phyloP scores from a whole-genome alignment of 2,329 filamentous ascomycete species.

The Pestalotiopsis sp. region DNA sequence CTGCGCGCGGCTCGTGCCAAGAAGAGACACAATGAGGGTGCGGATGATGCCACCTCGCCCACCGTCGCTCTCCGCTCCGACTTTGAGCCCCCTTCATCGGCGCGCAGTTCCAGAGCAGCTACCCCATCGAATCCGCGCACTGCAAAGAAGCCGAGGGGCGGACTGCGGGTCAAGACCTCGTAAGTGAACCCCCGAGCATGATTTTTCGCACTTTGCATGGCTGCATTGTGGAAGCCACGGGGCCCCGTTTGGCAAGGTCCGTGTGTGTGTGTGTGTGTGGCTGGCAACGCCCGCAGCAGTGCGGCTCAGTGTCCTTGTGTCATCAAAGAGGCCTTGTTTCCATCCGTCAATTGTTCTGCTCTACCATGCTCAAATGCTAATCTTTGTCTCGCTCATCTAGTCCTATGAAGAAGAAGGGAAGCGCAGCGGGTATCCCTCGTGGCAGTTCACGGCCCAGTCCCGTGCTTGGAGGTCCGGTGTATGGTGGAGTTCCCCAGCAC shows the following conservation, averaged over 20 bases:
- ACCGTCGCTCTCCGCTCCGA: conserved; percentile 51
- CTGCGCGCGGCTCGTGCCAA: conserved; percentile 32
- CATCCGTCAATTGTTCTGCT: conserved; percentile 19
- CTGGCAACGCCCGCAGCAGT: not conserved
- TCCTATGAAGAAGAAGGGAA: conserved; percentile 75
- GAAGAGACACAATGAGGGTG: conserved; percentile 58
- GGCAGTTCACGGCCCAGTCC: conserved; percentile 64
- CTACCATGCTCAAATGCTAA: conserved; percentile 7
- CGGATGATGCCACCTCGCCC: conserved; percentile 56
- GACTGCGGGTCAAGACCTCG: conserved; percentile 70
- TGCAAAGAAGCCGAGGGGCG: conserved; percentile 61
- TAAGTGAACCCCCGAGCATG: conserved; percentile 45
- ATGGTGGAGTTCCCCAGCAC: conserved; percentile 26
- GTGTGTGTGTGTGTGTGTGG: not conserved
- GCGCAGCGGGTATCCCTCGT: conserved; percentile 69
- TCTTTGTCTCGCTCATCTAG: conserved; percentile 41
- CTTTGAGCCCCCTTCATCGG: conserved; percentile 42
- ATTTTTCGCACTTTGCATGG: conserved; percentile 16
- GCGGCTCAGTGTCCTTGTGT: conserved; percentile 14
- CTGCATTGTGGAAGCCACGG: conserved; percentile 13
- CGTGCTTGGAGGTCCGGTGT: conserved; percentile 52
- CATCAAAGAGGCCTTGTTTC: conserved; percentile 18
- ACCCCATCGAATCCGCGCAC: conserved; percentile 60
- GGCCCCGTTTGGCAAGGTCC: not conserved
- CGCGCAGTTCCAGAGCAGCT: conserved; percentile 57